Conservation (phyloP, 2,329 filamentous ascomycete species). For the Colletotrichum horii region DNA sequence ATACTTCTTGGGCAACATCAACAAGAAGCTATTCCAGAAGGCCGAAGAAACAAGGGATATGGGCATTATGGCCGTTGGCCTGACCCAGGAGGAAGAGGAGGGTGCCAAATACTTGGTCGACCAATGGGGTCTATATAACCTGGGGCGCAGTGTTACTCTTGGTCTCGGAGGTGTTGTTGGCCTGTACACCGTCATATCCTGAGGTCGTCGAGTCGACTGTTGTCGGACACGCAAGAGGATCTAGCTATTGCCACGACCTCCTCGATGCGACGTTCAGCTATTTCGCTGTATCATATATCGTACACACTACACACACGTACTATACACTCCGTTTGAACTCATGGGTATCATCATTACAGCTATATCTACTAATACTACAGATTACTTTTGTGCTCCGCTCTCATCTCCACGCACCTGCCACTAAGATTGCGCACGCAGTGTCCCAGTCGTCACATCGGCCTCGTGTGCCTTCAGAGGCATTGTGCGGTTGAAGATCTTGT, state of each 20-base stretch:
- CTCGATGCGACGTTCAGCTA: neutral
- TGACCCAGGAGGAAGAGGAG: conserved; percentile 43
- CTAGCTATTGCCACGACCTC: rapidly evolving
- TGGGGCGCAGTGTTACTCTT: conserved; percentile 43
- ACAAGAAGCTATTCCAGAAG: conserved; percentile 52
- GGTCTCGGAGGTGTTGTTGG: conserved; percentile 30
- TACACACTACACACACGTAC: neutral
- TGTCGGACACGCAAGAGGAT: neutral
- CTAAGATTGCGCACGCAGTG: neutral
- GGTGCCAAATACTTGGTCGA: conserved; percentile 58
- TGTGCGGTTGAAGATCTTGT: conserved; percentile 57
- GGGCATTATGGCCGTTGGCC: conserved; percentile 41
- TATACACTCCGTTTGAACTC: neutral
- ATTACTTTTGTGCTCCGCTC: neutral
- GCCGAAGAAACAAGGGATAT: conserved; percentile 40
- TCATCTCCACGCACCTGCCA: neutral
- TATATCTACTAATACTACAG: conserved; percentile 18
- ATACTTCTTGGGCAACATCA: conserved; percentile 49
- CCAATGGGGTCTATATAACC: conserved; percentile 58
- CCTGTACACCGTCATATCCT: conserved; percentile 29
- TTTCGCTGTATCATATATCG: neutral
- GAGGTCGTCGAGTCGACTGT: neutral
- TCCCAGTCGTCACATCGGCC: conserved; percentile 34
- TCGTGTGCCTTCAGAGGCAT: conserved; percentile 40
- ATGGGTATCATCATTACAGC: conserved; percentile 20